These are phyloP conservation scores for Solanum megistacrolobum DNA, from an alignment of 257 asterid species.

Conservation along the genomic window DNA sequence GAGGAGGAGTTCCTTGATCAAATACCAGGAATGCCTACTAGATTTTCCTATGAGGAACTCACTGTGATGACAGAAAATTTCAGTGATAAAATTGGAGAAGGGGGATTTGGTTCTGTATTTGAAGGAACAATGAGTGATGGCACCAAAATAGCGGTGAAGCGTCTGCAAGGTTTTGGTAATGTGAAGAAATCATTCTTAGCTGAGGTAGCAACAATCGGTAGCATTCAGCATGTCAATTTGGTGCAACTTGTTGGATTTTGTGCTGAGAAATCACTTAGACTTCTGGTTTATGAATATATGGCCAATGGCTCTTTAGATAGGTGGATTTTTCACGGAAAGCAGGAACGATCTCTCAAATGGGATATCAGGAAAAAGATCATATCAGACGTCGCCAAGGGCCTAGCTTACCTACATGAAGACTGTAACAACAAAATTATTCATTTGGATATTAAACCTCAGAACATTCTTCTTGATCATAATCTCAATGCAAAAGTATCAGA, in stretches of 20 bases:
- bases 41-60: constrained; percentile 6
- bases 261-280: constrained; percentile 4
- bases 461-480: not conserved
- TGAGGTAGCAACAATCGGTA: constrained; percentile 13
- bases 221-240: constrained; percentile 15
- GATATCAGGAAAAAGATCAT: not conserved
- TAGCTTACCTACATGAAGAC: constrained; percentile 18
- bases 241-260: not conserved
- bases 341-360: not conserved
- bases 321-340: constrained; percentile 3
- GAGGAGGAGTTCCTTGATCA: constrained; percentile 2
- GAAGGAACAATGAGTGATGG: constrained; percentile 6
- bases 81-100: constrained; percentile 11
- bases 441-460: constrained; percentile 15
- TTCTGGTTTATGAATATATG: not conserved
- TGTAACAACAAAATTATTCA: constrained; percentile 22
- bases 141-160: constrained; percentile 8
- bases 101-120: constrained; percentile 18
- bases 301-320: constrained; percentile 10
- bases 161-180: not conserved
- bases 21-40: constrained; percentile 14
- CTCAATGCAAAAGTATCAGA: constrained; percentile 20
- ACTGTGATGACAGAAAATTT: constrained; percentile 4
- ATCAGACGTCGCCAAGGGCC: not conserved
- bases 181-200: constrained; percentile 1